These are phyloP conservation scores for Dactylellina sp. DNA, from an alignment of 2,329 filamentous ascomycete species.

Conservation along the genomic window DNA sequence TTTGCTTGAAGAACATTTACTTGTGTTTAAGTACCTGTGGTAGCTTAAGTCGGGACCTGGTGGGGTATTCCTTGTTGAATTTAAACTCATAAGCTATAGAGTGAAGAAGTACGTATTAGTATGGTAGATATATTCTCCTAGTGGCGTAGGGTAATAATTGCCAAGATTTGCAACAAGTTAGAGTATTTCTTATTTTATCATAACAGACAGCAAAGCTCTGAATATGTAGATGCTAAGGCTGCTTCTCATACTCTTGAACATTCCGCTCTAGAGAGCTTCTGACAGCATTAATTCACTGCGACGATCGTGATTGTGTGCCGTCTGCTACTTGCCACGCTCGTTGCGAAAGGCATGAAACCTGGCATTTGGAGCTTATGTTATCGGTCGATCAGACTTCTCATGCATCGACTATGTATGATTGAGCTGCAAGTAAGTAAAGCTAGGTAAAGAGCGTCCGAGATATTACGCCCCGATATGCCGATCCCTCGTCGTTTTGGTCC, in stretches of 20 bases:
- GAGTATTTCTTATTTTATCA: neutral
- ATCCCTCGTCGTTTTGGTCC: slow-evolving; percentile 20
- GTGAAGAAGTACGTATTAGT: neutral
- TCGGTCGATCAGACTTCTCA: slow-evolving; percentile 31
- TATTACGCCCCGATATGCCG: slow-evolving; percentile 29
- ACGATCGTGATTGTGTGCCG: too few relatives aligned
- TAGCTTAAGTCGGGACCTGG: too few relatives aligned
- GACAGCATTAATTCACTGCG: neutral
- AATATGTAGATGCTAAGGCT: neutral
- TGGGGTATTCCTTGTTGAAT: slow-evolving; percentile 22
- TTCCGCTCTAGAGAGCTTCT: neutral
- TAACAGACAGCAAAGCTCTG: neutral
- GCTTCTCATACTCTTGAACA: neutral
- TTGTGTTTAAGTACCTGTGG: slow-evolving; percentile 11
- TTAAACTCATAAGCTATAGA: slow-evolving; percentile 19
- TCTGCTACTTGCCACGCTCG: neutral
- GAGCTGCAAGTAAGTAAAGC: slow-evolving; percentile 22
- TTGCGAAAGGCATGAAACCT: neutral
- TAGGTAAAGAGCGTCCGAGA: slow-evolving; percentile 28
- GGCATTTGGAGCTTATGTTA: slow-evolving; percentile 17
- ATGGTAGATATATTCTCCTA: neutral
- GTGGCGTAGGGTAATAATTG: neutral
- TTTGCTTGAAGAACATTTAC: neutral
- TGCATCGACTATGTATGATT: slow-evolving; percentile 20
- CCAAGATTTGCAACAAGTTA: slow-evolving; percentile 6